phyloP scores from a whole-genome alignment of 225 moss, liverwort and hornwort genomes.

The Polytrichum formosum region DNA sequence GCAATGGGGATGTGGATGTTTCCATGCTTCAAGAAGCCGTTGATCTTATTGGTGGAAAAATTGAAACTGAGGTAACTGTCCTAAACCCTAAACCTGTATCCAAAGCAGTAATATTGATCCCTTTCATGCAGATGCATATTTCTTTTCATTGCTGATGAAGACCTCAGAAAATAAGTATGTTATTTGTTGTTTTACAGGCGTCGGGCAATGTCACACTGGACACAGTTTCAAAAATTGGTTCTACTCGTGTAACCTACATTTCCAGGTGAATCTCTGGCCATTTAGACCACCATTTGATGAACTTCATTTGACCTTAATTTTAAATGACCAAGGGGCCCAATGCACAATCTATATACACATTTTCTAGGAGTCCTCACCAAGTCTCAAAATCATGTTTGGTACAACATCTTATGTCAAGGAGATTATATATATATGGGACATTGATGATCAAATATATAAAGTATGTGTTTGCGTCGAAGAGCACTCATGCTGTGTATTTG shows the following conservation, averaged over 20 bases:
- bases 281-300: not conserved
- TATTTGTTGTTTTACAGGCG: slow-evolving; percentile 43
- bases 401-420: not conserved
- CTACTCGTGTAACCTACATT: slow-evolving; percentile 79
- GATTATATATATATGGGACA: not conserved
- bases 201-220: slow-evolving; percentile 89
- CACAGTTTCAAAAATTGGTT: slow-evolving; percentile 72
- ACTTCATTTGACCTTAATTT: no score
- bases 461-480: no score
- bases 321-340: no score
- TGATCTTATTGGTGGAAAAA: slow-evolving; percentile 54
- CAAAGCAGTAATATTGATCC: not conserved
- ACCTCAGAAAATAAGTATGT: not conserved
- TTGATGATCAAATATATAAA: no score
- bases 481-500: no score
- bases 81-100: not conserved
- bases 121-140: not conserved
- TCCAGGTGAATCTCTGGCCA: slow-evolving; percentile 47
- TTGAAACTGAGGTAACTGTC: slow-evolving; percentile 76
- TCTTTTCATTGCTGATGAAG: not conserved
- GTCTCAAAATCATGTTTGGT: not conserved
- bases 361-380: no score
- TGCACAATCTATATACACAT: no score
- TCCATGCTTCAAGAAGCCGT: slow-evolving; percentile 83
- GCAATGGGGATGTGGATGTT: slow-evolving; percentile 67